Evolutionary conservation across 441 rosid genomes (phyloP).

Genomic region (Erodium trifolium): DNA sequence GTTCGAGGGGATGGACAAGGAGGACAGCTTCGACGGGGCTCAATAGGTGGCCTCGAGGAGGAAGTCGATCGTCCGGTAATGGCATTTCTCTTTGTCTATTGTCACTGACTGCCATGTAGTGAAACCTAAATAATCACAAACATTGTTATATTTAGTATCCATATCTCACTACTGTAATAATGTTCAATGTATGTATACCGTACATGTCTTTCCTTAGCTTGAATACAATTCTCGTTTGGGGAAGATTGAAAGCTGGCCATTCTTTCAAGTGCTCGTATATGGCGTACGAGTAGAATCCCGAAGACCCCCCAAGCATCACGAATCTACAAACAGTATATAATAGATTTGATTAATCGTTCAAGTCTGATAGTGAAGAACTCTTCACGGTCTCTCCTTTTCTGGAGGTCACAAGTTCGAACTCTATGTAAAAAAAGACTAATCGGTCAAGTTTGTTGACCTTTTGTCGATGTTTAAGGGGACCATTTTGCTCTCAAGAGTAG

Average conservation of each 20-base stretch:
- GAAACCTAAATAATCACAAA: constrained; percentile 32
- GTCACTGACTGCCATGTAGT: background rate
- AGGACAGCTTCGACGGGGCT: constrained; percentile 75
- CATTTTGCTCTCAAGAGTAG: constrained; percentile 32
- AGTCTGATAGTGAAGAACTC: no score
- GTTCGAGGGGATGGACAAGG: constrained; percentile 62
- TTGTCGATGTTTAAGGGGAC: constrained; percentile 81
- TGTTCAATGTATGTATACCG: no score
- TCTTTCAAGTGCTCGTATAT: constrained; percentile 55
- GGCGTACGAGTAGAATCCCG: constrained; percentile 73
- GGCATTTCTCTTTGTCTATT: background rate
- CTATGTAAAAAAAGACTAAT: no score
- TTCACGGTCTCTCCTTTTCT: no score
- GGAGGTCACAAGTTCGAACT: no score
- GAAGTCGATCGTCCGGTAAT: constrained; percentile 33
- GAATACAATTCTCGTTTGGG: constrained; percentile 65
- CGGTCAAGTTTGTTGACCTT: constrained; percentile 32
- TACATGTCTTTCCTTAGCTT: constrained; percentile 80
- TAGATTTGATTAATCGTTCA: no score
- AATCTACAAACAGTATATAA: constrained; percentile 31
- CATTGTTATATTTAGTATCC: no score
- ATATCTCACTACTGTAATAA: no score
- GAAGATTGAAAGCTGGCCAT: constrained; percentile 72
- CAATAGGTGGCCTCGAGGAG: constrained; percentile 48
- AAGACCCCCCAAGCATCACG: constrained; percentile 46